These are phyloP conservation scores for Lyophyllum decastes DNA, from an alignment of 768 basidiomycete genomes.

Conservation along the genomic window DNA sequence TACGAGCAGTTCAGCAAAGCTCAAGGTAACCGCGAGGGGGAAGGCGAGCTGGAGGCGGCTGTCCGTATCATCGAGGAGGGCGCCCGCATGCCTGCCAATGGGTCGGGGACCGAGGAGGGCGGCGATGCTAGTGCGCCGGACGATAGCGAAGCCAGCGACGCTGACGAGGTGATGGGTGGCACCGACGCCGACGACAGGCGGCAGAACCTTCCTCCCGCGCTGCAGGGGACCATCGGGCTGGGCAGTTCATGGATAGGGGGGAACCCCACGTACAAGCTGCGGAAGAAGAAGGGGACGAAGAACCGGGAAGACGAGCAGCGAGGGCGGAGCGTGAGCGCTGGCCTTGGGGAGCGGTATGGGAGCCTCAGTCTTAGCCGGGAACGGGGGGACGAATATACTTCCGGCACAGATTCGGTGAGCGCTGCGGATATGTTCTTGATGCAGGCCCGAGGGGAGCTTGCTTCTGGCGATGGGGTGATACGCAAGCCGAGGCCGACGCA, in stretches of 20 bases:
- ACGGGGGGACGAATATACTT: conserved; percentile 22
- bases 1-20: conserved; percentile 83
- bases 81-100: conserved; percentile 3
- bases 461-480: conserved; percentile 32
- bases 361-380: conserved; percentile 25
- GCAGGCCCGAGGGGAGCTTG: conserved; percentile 60
- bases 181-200: conserved; percentile 17
- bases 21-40: conserved; percentile 40
- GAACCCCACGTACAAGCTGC: conserved; percentile 85
- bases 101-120: conserved; percentile 14
- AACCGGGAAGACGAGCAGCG: conserved; percentile 27
- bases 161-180: conserved; percentile 22
- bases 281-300: conserved; percentile 72
- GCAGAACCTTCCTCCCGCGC: conserved; percentile 16
- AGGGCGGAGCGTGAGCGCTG: conserved; percentile 31
- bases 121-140: conserved; percentile 23
- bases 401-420: conserved; percentile 34
- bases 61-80: conserved; percentile 34
- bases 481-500: conserved; percentile 30
- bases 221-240: conserved; percentile 42
- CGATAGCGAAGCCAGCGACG: conserved; percentile 26
- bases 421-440: conserved; percentile 70
- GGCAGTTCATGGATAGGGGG: conserved; percentile 79
- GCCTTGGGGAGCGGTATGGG: conserved; percentile 15
- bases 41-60: conserved; percentile 39